Evolutionary conservation across 176 grass and related monocot species (phyloP).

Genomic region (Ampelocalamus luodianensis): DNA sequence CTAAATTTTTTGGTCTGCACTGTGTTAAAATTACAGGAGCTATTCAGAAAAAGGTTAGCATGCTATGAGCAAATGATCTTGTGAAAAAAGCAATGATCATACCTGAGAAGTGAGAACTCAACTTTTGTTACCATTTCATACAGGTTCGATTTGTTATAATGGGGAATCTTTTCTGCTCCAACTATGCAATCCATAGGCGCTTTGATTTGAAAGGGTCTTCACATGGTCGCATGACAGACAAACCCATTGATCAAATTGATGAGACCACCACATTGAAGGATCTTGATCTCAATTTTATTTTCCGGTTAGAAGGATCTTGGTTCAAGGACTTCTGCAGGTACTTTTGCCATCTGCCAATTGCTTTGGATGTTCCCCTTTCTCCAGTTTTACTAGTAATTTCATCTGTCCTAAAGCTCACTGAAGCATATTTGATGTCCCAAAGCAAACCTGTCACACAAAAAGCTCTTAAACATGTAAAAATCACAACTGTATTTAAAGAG

Average conservation of each 20-base stretch:
- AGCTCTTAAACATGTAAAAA: conserved; percentile 10
- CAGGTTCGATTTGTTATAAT: conserved; percentile 93
- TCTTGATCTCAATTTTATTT: conserved; percentile 91
- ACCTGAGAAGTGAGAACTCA: neutral
- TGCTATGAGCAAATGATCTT: neutral
- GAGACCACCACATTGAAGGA: conserved; percentile 80
- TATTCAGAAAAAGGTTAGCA: conserved; percentile 78
- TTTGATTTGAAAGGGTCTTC: conserved; percentile 88
- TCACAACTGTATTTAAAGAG: neutral
- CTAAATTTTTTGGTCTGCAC: conserved; percentile 82
- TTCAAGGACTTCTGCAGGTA: conserved; percentile 76
- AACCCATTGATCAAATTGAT: conserved; percentile 73
- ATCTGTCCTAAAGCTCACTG: neutral
- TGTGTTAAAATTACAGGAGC: conserved; percentile 81
- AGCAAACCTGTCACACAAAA: neutral
- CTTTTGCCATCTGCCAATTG: neutral
- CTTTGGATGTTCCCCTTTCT: conserved; percentile 4
- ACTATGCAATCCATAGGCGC: conserved; percentile 65
- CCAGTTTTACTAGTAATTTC: neutral
- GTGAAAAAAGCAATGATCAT: neutral
- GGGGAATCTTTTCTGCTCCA: conserved; percentile 77
- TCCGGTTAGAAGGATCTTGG: conserved; percentile 66
- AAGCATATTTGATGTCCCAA: conserved; percentile 20
- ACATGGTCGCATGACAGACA: conserved; percentile 81
- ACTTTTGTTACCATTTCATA: neutral